Evolutionary conservation across 2,329 filamentous ascomycete species (phyloP).

Genomic region (Capronia epimyces): DNA sequence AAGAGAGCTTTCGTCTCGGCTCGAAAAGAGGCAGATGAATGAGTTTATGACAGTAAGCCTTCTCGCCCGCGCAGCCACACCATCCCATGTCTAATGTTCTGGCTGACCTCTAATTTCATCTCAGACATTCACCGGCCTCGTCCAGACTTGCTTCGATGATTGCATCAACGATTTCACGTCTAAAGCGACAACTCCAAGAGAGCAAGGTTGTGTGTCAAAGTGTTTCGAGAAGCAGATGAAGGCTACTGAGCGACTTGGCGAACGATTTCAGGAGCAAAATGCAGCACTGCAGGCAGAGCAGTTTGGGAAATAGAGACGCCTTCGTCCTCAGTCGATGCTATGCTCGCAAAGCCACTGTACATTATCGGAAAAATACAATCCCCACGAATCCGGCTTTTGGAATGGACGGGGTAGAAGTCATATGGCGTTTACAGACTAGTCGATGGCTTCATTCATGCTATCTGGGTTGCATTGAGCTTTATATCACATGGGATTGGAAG

Average conservation of each 20-base stretch:
- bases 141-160: constrained; percentile 76
- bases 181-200: constrained; percentile 81
- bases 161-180: constrained; percentile 98
- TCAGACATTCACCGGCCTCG: constrained; percentile 60
- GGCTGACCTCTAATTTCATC: constrained; percentile 10
- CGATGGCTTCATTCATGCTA: no score
- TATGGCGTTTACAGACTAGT: no score
- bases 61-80: not conserved
- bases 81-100: constrained; percentile 4
- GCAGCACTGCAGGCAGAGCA: constrained; percentile 57
- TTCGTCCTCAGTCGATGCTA: not conserved
- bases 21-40: constrained; percentile 98
- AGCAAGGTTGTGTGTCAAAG: constrained; percentile 85
- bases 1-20: constrained; percentile 85
- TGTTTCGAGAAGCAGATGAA: constrained; percentile 97
- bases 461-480: no score
- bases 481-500: no score
- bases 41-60: constrained; percentile 89
- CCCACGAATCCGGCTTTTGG: no score
- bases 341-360: no score
- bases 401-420: no score
- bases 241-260: constrained; percentile 79
- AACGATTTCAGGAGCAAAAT: constrained; percentile 78
- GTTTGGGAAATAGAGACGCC: constrained; percentile 40
- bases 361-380: no score